Conservation (phyloP, 2,329 filamentous ascomycete genomes). For the Incumbomyces delicatus region DNA sequence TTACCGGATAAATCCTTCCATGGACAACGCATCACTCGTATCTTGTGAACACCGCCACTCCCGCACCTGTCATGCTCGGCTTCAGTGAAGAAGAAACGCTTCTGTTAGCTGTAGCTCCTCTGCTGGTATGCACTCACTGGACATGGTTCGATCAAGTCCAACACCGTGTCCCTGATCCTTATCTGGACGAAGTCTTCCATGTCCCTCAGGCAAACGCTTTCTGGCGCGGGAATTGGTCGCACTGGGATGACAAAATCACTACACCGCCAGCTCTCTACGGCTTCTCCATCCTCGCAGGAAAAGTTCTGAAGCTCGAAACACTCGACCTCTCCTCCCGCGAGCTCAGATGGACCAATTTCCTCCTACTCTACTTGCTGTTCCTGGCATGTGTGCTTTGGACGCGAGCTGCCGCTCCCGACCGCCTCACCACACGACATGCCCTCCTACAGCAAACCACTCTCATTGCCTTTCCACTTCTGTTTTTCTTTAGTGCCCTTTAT, state of each 20-base stretch:
- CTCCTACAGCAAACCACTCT: constrained; percentile 33
- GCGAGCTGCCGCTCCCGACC: constrained; percentile 26
- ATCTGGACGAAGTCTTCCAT: constrained; percentile 51
- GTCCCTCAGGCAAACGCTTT: constrained; percentile 86
- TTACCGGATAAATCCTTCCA: constrained; percentile 14
- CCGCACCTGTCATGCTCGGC: background rate
- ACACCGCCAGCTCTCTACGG: constrained; percentile 79
- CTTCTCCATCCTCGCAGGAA: constrained; percentile 35
- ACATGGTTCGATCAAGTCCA: constrained; percentile 39
- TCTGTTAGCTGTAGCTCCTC: constrained; percentile 11
- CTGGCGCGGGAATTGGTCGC: constrained; percentile 59
- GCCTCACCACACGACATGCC: constrained; percentile 48
- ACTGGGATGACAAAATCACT: constrained; percentile 96
- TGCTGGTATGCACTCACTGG: constrained; percentile 14
- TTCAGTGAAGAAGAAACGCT: constrained; percentile 9
- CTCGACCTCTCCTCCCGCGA: background rate
- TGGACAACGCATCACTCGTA: no score
- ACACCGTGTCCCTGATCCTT: constrained; percentile 44
- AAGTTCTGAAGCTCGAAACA: background rate
- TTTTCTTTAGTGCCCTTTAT: constrained; percentile 92
- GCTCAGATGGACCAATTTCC: constrained; percentile 13
- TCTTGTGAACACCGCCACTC: no score
- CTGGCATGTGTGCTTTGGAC: constrained; percentile 14
- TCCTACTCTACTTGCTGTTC: constrained; percentile 16
- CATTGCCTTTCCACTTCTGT: constrained; percentile 74